A percentile compares a stretch with the other conserved stretches of the same genome.
Evolutionary conservation across 2,329 filamentous ascomycete genomes (phyloP).

Genomic region (Zymoseptoria ardabiliae): DNA sequence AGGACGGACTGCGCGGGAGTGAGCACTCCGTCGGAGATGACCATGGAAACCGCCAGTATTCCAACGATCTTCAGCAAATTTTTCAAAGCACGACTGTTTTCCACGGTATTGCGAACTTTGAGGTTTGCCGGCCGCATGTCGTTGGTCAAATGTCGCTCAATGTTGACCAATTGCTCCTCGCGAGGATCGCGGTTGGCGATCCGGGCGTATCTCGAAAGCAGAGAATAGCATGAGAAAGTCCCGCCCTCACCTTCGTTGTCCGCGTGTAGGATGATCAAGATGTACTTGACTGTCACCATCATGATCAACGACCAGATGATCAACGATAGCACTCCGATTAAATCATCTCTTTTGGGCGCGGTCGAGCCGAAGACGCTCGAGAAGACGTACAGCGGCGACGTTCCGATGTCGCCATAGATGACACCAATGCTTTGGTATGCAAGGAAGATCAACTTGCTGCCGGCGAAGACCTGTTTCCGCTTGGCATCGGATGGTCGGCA

Average conservation of each 20-base stretch:
- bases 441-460: conserved; percentile 37
- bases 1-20: conserved; percentile 65
- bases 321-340: conserved; percentile 59
- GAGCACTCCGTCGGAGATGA: conserved; percentile 60
- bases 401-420: conserved; percentile 64
- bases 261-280: conserved; percentile 57
- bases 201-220: conserved; percentile 55
- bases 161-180: conserved; percentile 47
- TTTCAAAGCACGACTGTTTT: conserved; percentile 48
- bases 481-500: conserved; percentile 21
- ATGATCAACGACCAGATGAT: conserved; percentile 63
- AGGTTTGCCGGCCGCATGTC: conserved; percentile 49
- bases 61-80: conserved; percentile 53
- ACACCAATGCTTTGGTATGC: conserved; percentile 60
- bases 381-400: conserved; percentile 61
- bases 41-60: conserved; percentile 59
- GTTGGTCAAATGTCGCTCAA: conserved; percentile 52
- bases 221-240: conserved; percentile 59
- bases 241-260: conserved; percentile 67
- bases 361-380: conserved; percentile 55
- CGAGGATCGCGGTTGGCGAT: conserved; percentile 55
- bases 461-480: conserved; percentile 27
- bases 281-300: conserved; percentile 64
- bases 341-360: conserved; percentile 49
- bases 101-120: conserved; percentile 50